Percentiles rank a stretch among this genome's conserved stretches.
phyloP scores from a whole-genome alignment of 2,329 filamentous ascomycete genomes.

The Dothistroma septosporum region DNA sequence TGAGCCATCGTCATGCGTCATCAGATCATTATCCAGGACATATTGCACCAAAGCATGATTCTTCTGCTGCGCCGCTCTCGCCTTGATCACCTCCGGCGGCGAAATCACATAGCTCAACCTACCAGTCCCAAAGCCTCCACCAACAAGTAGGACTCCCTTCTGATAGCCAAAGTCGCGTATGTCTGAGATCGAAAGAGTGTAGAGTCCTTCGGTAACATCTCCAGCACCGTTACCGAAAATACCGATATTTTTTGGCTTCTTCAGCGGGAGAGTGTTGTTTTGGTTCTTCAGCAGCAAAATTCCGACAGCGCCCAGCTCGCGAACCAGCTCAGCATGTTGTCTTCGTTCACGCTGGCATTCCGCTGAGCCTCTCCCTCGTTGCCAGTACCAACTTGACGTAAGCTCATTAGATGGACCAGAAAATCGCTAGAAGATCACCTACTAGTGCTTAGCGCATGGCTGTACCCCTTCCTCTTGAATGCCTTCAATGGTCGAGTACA shows the following conservation, averaged over 20 bases:
- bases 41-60: conserved; percentile 44
- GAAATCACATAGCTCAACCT: conserved; percentile 38
- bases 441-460: conserved; percentile 59
- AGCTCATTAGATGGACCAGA: background rate
- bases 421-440: conserved; percentile 39
- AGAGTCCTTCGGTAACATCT: conserved; percentile 48
- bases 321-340: conserved; percentile 34
- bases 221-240: conserved; percentile 50
- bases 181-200: conserved; percentile 27
- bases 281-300: conserved; percentile 49
- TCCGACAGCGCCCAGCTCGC: conserved; percentile 40
- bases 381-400: conserved; percentile 53
- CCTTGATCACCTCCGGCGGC: conserved; percentile 42
- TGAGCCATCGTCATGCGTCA: conserved; percentile 31
- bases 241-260: conserved; percentile 46
- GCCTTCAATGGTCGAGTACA: conserved; percentile 66
- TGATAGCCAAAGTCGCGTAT: conserved; percentile 29
- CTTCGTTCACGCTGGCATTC: conserved; percentile 23
- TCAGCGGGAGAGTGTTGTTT: conserved; percentile 50
- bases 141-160: conserved; percentile 42
- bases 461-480: conserved; percentile 70
- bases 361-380: conserved; percentile 46
- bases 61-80: conserved; percentile 26
- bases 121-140: conserved; percentile 42
- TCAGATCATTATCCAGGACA: conserved; percentile 39